Conservation (phyloP, 352 stramenopile species). For the Thraustochytrium aureum region DNA sequence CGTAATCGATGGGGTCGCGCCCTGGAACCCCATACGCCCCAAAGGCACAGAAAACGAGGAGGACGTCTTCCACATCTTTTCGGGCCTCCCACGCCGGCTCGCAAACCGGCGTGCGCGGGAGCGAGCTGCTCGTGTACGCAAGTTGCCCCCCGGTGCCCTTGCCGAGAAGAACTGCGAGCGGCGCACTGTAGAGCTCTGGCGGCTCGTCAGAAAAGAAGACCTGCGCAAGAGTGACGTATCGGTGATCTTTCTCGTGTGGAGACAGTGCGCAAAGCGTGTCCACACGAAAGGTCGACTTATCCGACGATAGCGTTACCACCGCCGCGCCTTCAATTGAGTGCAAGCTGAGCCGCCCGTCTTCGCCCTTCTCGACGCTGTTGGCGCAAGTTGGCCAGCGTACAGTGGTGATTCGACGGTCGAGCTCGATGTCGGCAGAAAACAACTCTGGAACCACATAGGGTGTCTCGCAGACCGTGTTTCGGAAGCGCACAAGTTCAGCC, state of each 20-base stretch:
- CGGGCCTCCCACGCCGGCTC: slow-evolving; percentile 3
- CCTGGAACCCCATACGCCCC: neutral
- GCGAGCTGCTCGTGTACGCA: slow-evolving; percentile 23
- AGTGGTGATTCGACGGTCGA: slow-evolving; percentile 19
- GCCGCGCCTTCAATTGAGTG: slow-evolving; percentile 21
- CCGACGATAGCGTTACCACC: neutral
- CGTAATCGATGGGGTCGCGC: slow-evolving; percentile 2
- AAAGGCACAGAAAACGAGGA: slow-evolving; percentile 3
- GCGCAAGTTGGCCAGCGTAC: slow-evolving; percentile 27
- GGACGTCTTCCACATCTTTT: neutral
- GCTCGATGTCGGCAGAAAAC: neutral
- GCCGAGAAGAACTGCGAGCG: neutral
- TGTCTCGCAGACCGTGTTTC: neutral
- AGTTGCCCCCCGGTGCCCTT: neutral
- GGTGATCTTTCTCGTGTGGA: neutral
- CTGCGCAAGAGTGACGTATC: slow-evolving; percentile 18
- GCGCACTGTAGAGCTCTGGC: neutral
- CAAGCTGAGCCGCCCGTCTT: neutral
- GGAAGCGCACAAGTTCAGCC: slow-evolving; percentile 19
- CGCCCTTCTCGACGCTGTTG: neutral
- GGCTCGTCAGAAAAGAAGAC: slow-evolving; percentile 32
- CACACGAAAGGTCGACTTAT: slow-evolving; percentile 10
- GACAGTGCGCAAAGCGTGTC: slow-evolving; percentile 1
- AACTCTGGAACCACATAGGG: slow-evolving; percentile 30
- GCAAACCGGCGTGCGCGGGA: slow-evolving; percentile 12